Percentiles rank a stretch among this genome's conserved stretches.
Evolutionary conservation across 208 protist species (phyloP).

Genomic region (Trypanosoma caninum): DNA sequence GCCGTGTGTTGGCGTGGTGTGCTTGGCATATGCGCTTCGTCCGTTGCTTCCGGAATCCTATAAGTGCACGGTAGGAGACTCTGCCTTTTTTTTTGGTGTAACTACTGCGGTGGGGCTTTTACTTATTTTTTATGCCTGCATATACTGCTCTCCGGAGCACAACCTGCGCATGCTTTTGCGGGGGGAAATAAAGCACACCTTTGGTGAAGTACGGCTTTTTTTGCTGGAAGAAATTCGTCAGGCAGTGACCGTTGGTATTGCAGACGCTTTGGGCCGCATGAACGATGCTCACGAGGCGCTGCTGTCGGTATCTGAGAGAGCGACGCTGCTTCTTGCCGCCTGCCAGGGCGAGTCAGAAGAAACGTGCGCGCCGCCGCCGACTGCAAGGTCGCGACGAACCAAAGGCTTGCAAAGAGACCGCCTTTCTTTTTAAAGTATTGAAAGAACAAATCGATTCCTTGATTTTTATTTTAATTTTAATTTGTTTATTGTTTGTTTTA

Average conservation of each 20-base stretch:
- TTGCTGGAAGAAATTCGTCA: conserved; percentile 14
- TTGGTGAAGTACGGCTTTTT: conserved; percentile 11
- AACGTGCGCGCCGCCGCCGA: not conserved
- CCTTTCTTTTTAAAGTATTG: not conserved
- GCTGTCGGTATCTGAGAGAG: not conserved
- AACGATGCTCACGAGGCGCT: not conserved
- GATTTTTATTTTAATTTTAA: not conserved
- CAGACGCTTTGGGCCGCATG: not conserved
- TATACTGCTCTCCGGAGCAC: conserved; percentile 24
- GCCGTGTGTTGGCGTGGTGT: conserved; percentile 40
- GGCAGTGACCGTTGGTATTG: conserved; percentile 1
- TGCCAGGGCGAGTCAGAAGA: not conserved
- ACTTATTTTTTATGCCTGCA: conserved; percentile 19
- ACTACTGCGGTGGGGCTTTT: conserved; percentile 18
- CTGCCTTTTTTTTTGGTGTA: conserved; percentile 23
- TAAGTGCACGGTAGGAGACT: conserved; percentile 14
- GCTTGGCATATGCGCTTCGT: conserved; percentile 24
- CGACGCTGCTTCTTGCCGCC: not conserved
- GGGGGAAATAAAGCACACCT: conserved; percentile 31
- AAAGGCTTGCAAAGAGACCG: not conserved
- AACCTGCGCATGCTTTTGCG: conserved; percentile 32
- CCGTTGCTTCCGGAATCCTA: conserved; percentile 29
- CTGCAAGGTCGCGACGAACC: not conserved
- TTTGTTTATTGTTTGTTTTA: not conserved
- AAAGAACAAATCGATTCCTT: not conserved